These are phyloP conservation scores for Paramarasmius palmivorus DNA, from an alignment of 1,284 basidiomycete genomes.

Conservation along the genomic window DNA sequence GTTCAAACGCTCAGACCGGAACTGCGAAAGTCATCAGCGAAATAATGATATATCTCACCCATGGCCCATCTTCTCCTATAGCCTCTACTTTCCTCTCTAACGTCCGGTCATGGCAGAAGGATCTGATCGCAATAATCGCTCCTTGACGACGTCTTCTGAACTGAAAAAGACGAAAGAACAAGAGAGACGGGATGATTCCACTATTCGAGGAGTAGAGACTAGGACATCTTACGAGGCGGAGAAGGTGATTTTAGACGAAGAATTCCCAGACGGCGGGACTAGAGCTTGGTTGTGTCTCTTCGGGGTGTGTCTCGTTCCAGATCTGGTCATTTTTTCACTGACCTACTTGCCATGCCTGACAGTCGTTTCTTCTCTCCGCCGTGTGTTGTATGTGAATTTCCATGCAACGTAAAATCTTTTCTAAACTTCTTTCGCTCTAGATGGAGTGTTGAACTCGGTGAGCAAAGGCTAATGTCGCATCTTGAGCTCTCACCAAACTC, in stretches of 20 bases:
- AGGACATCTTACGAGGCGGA: background rate
- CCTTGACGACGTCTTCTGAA: too few species aligned
- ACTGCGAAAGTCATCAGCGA: too few species aligned
- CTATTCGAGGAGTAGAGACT: too few species aligned
- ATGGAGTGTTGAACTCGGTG: slow-evolving; percentile 20
- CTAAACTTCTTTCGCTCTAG: slow-evolving; percentile 5
- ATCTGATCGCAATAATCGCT: too few species aligned
- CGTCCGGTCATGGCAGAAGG: too few species aligned
- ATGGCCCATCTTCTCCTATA: too few species aligned
- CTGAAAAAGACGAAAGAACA: too few species aligned
- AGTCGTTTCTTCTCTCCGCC: slow-evolving; percentile 21
- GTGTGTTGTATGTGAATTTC: slow-evolving; percentile 17
- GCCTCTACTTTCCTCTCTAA: too few species aligned
- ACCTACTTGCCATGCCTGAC: background rate
- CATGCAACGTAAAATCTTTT: background rate
- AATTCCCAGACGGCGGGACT: slow-evolving; percentile 18
- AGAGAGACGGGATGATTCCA: too few species aligned
- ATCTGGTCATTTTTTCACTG: background rate
- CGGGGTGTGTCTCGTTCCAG: slow-evolving; percentile 13
- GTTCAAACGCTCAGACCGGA: too few species aligned
- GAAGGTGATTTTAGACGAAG: background rate
- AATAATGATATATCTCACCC: too few species aligned
- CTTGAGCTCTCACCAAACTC: background rate
- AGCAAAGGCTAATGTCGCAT: background rate
- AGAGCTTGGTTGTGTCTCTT: slow-evolving; percentile 20